Percentiles rank a stretch among this genome's conserved stretches.
Conservation (phyloP, 805 yeast genomes). For the Huiozyma sinensis region DNA sequence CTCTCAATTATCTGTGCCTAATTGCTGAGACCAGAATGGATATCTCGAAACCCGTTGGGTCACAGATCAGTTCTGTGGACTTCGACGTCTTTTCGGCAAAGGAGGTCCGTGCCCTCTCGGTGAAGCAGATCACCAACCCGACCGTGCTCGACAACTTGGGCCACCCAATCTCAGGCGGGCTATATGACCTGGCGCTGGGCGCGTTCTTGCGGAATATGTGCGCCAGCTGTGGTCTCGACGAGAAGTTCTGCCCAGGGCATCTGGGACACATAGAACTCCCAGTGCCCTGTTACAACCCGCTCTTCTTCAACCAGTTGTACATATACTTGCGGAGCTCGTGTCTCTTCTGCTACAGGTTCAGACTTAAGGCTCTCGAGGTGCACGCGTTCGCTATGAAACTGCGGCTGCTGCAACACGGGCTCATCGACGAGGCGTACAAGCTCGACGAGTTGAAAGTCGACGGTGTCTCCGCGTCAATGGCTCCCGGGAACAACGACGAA, state of each 20-base stretch:
- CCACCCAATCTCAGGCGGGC: slow-evolving; percentile 88
- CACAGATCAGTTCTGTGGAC: slow-evolving; percentile 86
- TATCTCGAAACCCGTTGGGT: slow-evolving; percentile 92
- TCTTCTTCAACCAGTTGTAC: slow-evolving; percentile 87
- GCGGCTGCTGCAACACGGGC: slow-evolving; percentile 76
- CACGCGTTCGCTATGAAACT: slow-evolving; percentile 73
- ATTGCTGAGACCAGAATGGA: slow-evolving; percentile 50
- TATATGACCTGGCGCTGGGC: slow-evolving; percentile 91
- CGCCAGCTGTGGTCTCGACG: slow-evolving; percentile 93
- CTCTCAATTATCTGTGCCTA: no score
- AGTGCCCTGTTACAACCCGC: slow-evolving; percentile 87
- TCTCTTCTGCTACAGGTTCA: slow-evolving; percentile 82
- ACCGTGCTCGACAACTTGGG: slow-evolving; percentile 93
- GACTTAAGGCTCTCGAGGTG: slow-evolving; percentile 54
- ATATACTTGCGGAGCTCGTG: slow-evolving; percentile 75
- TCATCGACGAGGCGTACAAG: slow-evolving; percentile 65
- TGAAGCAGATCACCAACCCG: slow-evolving; percentile 91
- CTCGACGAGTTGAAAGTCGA: slow-evolving; percentile 48
- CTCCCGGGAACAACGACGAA: slow-evolving; percentile 39
- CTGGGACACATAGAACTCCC: slow-evolving; percentile 97
- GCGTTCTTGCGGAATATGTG: slow-evolving; percentile 84
- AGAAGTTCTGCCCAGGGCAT: slow-evolving; percentile 93
- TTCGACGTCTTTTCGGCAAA: slow-evolving; percentile 74
- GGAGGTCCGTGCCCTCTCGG: slow-evolving; percentile 79
- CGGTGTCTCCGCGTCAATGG: slow-evolving; percentile 21